phyloP scores from a whole-genome alignment of 805 yeast species.

The Starmerella kuoi region DNA sequence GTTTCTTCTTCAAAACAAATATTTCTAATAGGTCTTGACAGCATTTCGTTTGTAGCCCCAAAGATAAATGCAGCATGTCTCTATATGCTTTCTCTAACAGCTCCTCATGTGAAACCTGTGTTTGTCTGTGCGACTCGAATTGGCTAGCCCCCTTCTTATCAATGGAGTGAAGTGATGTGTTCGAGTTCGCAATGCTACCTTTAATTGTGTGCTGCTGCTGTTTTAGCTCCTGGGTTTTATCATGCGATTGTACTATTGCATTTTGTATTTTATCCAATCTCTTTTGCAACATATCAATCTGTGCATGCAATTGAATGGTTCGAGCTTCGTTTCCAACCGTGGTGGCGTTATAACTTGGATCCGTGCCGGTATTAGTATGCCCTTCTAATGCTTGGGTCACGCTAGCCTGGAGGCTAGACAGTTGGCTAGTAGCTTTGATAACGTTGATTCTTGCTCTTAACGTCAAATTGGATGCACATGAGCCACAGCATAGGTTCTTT shows the following conservation, averaged over 20 bases:
- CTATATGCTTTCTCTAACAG: conserved; percentile 19
- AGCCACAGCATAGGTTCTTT: conserved; percentile 21
- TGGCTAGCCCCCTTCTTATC: conserved; percentile 1
- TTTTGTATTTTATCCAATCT: conserved; percentile 13
- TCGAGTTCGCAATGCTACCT: neutral
- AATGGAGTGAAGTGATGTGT: neutral
- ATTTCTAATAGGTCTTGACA: conserved; percentile 20
- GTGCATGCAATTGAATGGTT: conserved; percentile 16
- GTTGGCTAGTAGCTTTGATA: conserved; percentile 20
- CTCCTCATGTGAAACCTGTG: conserved; percentile 5
- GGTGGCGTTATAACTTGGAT: neutral
- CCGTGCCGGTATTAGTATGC: neutral
- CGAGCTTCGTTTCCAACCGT: conserved; percentile 14
- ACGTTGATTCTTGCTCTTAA: conserved; percentile 22
- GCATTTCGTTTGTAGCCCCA: conserved; percentile 21
- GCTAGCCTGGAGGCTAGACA: conserved; percentile 12
- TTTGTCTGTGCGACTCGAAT: neutral
- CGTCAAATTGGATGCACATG: conserved; percentile 19
- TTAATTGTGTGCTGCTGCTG: conserved; percentile 9
- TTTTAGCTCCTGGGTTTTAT: conserved; percentile 10
- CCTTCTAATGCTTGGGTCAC: conserved; percentile 13
- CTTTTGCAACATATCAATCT: conserved; percentile 16
- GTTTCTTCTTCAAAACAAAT: conserved; percentile 21
- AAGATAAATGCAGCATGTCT: conserved; percentile 17
- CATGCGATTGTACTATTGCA: conserved; percentile 14